Evolutionary conservation across 768 basidiomycete species (phyloP), one percentile per base, ranked within the genome.

Genomic region (Chlorophyllum brunneum): DNA sequence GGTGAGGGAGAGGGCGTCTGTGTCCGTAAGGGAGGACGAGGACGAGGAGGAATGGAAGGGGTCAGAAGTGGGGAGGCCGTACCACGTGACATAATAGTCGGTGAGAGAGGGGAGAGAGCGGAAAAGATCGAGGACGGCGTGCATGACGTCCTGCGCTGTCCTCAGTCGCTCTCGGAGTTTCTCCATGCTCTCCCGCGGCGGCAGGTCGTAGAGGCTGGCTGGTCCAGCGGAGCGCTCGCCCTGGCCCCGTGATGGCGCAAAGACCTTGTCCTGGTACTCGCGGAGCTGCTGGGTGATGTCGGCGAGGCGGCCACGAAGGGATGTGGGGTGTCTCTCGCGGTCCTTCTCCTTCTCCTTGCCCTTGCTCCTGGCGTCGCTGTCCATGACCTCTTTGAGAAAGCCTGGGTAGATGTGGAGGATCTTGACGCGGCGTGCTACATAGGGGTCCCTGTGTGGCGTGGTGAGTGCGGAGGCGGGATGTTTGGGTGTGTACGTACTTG

Each of bases 51-150:
- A 27, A 11, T 15, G 13, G 15, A 30, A 44, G 26, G 43, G 16
- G 9, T 18, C 15, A n/a, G 38, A 27, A 29, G 40, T 36, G 31
- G 71, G 70, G 16, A 75, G 66, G 15, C 75, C 74, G 29, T 65
- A 70, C 78, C 77, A 80, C 33, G 73, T 72, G 53, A 80, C 73
- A 53, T 78, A 73, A 59, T 77, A 77, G 57, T 77, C 73, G 11
- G 70, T 72, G 9, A 80, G 64, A 48, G 76, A 72, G 16, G 73
- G 74, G 6, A 80, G 66, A 1, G 69, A 66, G 15, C 67, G 65
- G 16, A 80, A 68, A 16, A 76, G 71, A 22, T 77, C 69, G 10
- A 72, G 61, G 63, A 79, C 65, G 11, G 69, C 60, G 38, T 66
- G 64, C 5, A 74, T 67, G 18, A 77, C 59, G 42, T 77, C 73